phyloP scores from a whole-genome alignment of 305 asterid species.

The Caryopteris hybrid region DNA sequence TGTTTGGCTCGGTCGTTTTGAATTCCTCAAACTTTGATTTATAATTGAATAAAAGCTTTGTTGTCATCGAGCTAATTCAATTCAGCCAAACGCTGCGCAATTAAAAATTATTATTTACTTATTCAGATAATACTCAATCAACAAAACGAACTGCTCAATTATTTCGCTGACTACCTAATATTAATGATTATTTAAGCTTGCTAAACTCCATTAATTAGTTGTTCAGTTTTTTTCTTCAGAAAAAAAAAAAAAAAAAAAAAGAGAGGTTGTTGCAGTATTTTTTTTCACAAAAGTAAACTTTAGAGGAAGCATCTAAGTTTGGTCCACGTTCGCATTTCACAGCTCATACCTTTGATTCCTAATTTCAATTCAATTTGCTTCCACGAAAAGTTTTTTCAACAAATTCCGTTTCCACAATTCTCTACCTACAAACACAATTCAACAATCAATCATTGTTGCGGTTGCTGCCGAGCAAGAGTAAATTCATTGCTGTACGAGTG shows the following conservation, averaged over 20 bases:
- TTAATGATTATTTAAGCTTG: constrained; percentile 5
- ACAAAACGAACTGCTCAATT: constrained; percentile 6
- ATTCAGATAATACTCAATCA: constrained; percentile 19
- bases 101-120: too few species aligned
- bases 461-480: too few species aligned
- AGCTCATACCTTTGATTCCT: constrained; percentile 41
- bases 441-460: not conserved
- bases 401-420: constrained; percentile 9
- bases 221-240: not conserved
- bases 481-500: not conserved
- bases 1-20: constrained; percentile 32
- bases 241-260: too few species aligned
- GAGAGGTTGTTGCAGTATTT: not conserved
- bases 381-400: constrained; percentile 16
- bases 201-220: constrained; percentile 27
- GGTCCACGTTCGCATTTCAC: constrained; percentile 50
- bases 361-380: constrained; percentile 22
- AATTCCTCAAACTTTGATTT: constrained; percentile 11
- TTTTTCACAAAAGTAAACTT: constrained; percentile 27
- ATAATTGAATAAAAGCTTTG: not conserved
- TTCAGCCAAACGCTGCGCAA: constrained; percentile 21
- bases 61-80: constrained; percentile 14
- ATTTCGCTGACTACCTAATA: constrained; percentile 20
- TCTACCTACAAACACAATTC: not conserved
- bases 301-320: constrained; percentile 32